Evolutionary conservation across 1,139 yeast species (phyloP).

Genomic region (Hyphopichia buzzinii): DNA sequence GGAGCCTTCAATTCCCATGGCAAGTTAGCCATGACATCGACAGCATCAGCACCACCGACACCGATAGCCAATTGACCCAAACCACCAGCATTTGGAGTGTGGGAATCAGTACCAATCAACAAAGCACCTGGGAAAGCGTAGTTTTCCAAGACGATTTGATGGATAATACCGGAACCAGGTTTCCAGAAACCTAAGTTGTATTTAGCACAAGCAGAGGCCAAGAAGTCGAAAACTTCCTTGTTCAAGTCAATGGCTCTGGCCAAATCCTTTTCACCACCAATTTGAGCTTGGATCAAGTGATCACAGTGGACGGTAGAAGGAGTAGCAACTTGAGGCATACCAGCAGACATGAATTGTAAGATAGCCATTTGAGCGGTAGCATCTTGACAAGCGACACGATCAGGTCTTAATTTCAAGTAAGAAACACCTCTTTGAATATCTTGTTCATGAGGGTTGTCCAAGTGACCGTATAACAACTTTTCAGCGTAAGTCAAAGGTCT

Average conservation of each 20-base stretch:
- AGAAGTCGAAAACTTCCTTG: constrained; percentile 96
- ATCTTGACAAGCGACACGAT: constrained; percentile 99
- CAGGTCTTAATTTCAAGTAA: constrained; percentile 96
- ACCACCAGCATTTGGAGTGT: constrained; percentile 99
- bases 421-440: constrained; percentile 96
- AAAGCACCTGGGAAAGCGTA: constrained; percentile 98
- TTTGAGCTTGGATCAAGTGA: constrained; percentile 97
- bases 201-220: constrained; percentile 91
- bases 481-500: constrained; percentile 98
- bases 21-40: constrained; percentile 91
- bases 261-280: constrained; percentile 91
- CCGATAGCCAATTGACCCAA: constrained; percentile 98
- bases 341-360: constrained; percentile 97
- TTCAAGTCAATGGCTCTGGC: constrained; percentile 89
- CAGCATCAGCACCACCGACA: constrained; percentile 99
- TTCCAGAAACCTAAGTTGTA: constrained; percentile 99
- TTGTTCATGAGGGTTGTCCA: constrained; percentile 93
- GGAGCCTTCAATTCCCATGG: constrained; percentile 99
- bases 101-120: constrained; percentile 97
- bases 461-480: constrained; percentile 92
- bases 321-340: constrained; percentile 89
- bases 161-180: constrained; percentile 99
- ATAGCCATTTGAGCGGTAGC: constrained; percentile 99
- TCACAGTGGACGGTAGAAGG: constrained; percentile 99
- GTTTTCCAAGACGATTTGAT: constrained; percentile 96